phyloP scores from a whole-genome alignment of 2,329 filamentous ascomycete genomes.

The Zasmidium cellare region DNA sequence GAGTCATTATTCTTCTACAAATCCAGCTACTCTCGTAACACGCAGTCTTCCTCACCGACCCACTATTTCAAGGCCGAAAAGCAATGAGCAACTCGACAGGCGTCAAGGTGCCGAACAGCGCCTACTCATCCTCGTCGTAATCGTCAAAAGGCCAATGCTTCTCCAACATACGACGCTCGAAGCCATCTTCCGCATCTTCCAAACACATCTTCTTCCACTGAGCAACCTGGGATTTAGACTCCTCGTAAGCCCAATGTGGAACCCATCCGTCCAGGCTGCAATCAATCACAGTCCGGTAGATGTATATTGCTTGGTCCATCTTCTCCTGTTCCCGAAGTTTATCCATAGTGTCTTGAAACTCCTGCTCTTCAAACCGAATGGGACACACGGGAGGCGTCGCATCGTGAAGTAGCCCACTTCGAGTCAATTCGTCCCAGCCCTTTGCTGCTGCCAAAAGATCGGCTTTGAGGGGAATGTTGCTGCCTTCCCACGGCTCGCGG shows the following conservation, averaged over 20 bases:
- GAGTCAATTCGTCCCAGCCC: too few relatives aligned
- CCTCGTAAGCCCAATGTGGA: constrained; percentile 22
- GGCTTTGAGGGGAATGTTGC: constrained; percentile 26
- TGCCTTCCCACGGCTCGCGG: constrained; percentile 28
- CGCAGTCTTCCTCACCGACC: too few relatives aligned
- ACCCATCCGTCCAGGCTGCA: constrained; percentile 28
- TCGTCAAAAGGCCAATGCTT: constrained; percentile 30
- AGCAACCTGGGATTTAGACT: constrained; percentile 10
- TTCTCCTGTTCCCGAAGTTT: constrained; percentile 23
- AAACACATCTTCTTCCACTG: constrained; percentile 28
- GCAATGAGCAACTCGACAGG: background rate
- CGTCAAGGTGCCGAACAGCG: background rate
- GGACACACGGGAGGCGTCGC: constrained; percentile 12
- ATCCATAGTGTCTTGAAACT: constrained; percentile 24
- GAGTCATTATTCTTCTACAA: too few relatives aligned
- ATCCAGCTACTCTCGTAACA: too few relatives aligned
- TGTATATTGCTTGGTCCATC: constrained; percentile 28
- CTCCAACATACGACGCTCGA: constrained; percentile 17
- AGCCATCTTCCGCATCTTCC: constrained; percentile 16
- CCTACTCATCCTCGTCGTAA: constrained; percentile 28
- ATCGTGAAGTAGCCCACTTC: background rate
- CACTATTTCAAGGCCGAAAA: too few relatives aligned
- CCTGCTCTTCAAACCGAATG: constrained; percentile 15
- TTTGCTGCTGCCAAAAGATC: too few relatives aligned
- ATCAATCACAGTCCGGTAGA: constrained; percentile 20